Conservation (phyloP, 2,329 filamentous ascomycete species). For the Dendrostoma leiphaemia region DNA sequence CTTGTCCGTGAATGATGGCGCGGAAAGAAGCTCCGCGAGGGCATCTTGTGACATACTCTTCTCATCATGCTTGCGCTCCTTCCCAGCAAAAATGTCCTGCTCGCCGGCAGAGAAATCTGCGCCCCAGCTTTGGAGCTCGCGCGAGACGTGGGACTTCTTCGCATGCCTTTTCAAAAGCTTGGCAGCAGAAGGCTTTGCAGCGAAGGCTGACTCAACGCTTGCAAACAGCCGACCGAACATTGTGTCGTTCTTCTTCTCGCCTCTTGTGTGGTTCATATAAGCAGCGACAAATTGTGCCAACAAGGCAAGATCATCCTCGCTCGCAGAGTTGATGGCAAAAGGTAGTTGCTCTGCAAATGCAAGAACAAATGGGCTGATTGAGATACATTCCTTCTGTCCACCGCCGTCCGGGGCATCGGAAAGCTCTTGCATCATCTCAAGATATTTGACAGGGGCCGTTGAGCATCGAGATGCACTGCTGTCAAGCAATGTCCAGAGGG, state of each 20-base stretch:
- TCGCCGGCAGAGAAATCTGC: slow-evolving; percentile 17
- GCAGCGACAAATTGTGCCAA: slow-evolving; percentile 58
- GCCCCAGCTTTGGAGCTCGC: slow-evolving; percentile 18
- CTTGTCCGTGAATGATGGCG: slow-evolving; percentile 42
- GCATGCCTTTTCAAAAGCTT: slow-evolving; percentile 15
- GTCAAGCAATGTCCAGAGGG: slow-evolving; percentile 71
- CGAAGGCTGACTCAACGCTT: slow-evolving; percentile 11
- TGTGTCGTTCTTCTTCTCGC: slow-evolving; percentile 42
- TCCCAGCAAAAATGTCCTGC: slow-evolving; percentile 22
- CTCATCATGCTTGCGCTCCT: slow-evolving; percentile 16
- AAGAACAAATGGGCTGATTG: slow-evolving; percentile 64
- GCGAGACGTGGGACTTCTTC: slow-evolving; percentile 7
- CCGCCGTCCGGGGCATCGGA: slow-evolving; percentile 33
- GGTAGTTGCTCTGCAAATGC: slow-evolving; percentile 76
- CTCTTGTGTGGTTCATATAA: slow-evolving; percentile 53
- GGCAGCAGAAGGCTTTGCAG: slow-evolving; percentile 10
- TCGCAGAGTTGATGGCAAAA: slow-evolving; percentile 57
- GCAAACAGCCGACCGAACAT: slow-evolving; percentile 1
- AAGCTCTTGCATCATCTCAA: slow-evolving; percentile 64
- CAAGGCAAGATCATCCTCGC: slow-evolving; percentile 39
- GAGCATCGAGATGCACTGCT: slow-evolving; percentile 77
- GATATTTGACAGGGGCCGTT: slow-evolving; percentile 76
- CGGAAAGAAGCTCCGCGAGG: slow-evolving; percentile 51
- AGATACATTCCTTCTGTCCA: slow-evolving; percentile 28
- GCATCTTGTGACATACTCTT: slow-evolving; percentile 31